These are phyloP conservation scores for Malassezia nana DNA, from an alignment of 1,284 basidiomycete species.

Conservation along the genomic window DNA sequence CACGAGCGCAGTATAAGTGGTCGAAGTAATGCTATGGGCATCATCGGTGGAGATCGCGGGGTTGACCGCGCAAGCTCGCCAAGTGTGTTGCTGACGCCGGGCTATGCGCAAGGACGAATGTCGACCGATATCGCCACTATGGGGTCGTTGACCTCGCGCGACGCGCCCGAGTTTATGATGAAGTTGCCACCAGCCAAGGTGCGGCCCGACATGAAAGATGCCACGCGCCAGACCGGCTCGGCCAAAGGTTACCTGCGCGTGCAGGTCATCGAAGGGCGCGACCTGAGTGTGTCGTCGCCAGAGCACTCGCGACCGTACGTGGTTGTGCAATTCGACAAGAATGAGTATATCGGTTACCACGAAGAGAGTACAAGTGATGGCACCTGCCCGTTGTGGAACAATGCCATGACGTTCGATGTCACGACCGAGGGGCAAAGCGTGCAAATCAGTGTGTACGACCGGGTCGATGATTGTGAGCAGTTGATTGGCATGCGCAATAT, in stretches of 20 bases:
- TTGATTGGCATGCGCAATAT: constrained; percentile 88
- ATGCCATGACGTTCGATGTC: constrained; percentile 83
- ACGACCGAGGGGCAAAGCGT: constrained; percentile 79
- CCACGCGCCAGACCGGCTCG: constrained; percentile 30
- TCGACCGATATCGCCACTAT: background rate
- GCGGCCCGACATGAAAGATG: constrained; percentile 17
- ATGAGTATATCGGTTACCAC: constrained; percentile 83
- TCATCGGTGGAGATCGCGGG: background rate
- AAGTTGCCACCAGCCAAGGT: constrained; percentile 37
- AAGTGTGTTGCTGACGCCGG: constrained; percentile 11
- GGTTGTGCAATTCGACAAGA: constrained; percentile 96
- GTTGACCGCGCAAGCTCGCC: constrained; percentile 9
- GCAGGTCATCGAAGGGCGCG: constrained; percentile 83
- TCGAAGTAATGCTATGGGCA: constrained; percentile 1
- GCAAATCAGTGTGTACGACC: constrained; percentile 86
- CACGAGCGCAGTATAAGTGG: background rate
- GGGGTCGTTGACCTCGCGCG: constrained; percentile 1
- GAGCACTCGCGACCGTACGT: constrained; percentile 70
- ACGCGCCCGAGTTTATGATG: constrained; percentile 43
- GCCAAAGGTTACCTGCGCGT: constrained; percentile 75
- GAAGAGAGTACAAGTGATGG: constrained; percentile 51
- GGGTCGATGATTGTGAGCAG: constrained; percentile 66
- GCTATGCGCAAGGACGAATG: background rate
- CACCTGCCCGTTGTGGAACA: constrained; percentile 85
- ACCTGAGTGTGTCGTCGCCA: constrained; percentile 54